Base-by-base conservation (phyloP, 2,329 filamentous ascomycete genomes). In the Sclerotinia sclerotiorum region DNA sequence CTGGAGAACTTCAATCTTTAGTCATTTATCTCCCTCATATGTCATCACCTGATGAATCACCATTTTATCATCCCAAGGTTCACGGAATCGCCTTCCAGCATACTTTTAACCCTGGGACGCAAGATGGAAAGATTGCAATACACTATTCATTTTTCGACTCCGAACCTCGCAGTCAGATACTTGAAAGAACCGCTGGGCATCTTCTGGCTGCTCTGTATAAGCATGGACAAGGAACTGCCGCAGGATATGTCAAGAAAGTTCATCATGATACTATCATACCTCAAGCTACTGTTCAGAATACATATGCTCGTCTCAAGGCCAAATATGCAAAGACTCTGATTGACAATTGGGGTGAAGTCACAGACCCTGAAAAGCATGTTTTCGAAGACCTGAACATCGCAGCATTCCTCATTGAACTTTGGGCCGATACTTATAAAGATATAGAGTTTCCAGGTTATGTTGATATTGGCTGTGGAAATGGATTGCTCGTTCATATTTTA, bases 391-490 rank as follows among this genome's bases (percentile, higher is more conserved):
- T 99, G 27, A 86, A 88, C 5, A 97, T 99, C 71, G 91, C 94
- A 0, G 91, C 94, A 0, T 99, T 97, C 75, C 82, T 98, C 64
- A 92, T 98, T 35, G 94, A 97, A 81, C 81, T 98, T 2, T 99
- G 95, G 95, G 80, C 82, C 17, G 87, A 90, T 69, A 94, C 97
- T 88, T 98, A 98, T 77, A 73, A 73, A 21, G 69, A 71, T 3
- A 76, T 75, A 3, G 58, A 63, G 0, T 97, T 97, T 74, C 92
- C 93, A 0, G 94, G 94, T 0, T 99, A 98, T 75, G 91, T 97
- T 27, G 95, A 99, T 76, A 93, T 99, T 57, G 95, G 94, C 6
- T 98, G 95, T 77, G 95, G 95, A 2, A 99, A 98, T 76, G 95
- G 95, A 0, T 82, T 99, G 4, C 85, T 99, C 1, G 92, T 97